Evolutionary conservation across 345 rosid species (phyloP), one percentile per base, ranked within the genome.

Genomic region (Gossypium sturtianum): DNA sequence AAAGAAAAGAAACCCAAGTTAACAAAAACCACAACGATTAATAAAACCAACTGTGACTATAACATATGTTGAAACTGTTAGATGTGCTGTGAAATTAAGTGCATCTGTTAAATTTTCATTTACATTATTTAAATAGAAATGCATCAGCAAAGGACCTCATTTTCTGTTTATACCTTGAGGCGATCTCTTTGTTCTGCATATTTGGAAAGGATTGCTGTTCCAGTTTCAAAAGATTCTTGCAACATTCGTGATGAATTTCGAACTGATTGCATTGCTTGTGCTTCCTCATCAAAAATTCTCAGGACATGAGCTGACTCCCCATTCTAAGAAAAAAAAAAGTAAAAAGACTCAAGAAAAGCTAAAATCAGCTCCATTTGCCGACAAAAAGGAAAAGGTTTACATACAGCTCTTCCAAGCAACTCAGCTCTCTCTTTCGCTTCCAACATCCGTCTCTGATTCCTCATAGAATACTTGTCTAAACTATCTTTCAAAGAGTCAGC

Each of bases 161-260:
- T 56, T 34, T 34, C 22, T 27, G 23, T 68, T 27, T 61, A 15
- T 84, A 93, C 98, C 97, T 94, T 94, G 73, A 94, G 79, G 61
- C 88, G 97, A 69, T 94, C 97, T 74, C 98, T 86, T 84, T 94
- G 98, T 78, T 93, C 93, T 0, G 98, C 86, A 79, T 95, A 92
- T 66, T 90, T 95, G 56, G 91, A 75, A 64, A 95, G 96, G 54
- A 92, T 90, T 20, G 97, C 94, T 22, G 91, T 82, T 57, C 97
- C 99, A 19, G 91, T 90, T 7, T 91, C 82, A 75, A 81, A 87
- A 0, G 99, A 88, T 59, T 95, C 98, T 86, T 91, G 90, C 17
- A 92, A 75, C 96, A 92, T 89, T 73, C 92, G 83, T 38, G 90
- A 89, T 1, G 99, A 91, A 75, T 91, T 95, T 67, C 82, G 86